Percentiles rank a stretch among this genome's conserved stretches.
phyloP scores from a whole-genome alignment of 1,284 basidiomycete genomes.

The Kwoniella shivajii region DNA sequence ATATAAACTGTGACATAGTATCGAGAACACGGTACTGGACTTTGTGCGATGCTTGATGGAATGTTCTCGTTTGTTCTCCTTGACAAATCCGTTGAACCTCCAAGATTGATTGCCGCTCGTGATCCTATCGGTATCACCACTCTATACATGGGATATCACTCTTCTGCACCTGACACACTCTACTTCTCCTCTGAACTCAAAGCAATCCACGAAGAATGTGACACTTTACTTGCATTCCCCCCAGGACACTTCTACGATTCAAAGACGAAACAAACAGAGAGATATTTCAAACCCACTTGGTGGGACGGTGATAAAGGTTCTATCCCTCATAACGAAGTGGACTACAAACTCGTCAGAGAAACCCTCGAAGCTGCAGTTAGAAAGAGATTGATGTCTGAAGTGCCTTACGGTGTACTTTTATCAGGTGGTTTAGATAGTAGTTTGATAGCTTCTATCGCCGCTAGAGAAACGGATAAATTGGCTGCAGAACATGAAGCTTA shows the following conservation, averaged over 20 bases:
- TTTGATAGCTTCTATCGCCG: conserved; percentile 95
- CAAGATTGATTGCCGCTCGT: conserved; percentile 89
- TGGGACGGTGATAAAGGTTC: conserved; percentile 70
- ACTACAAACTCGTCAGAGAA: conserved; percentile 74
- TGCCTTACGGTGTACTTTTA: conserved; percentile 95
- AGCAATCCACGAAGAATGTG: conserved; percentile 87
- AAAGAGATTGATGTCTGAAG: conserved; percentile 98
- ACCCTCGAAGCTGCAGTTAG: conserved; percentile 88
- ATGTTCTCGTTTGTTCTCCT: conserved; percentile 99
- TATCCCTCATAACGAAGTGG: conserved; percentile 67
- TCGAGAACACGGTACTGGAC: conserved; percentile 70
- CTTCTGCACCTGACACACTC: conserved; percentile 76
- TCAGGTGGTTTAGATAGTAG: conserved; percentile 96
- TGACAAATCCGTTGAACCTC: conserved; percentile 86
- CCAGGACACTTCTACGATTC: conserved; percentile 96
- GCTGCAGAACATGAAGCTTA: conserved; percentile 74
- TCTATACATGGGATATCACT: conserved; percentile 93
- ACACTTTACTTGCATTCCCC: conserved; percentile 92
- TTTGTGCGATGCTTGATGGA: conserved; percentile 85
- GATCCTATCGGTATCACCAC: conserved; percentile 99
- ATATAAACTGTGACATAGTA: conserved; percentile 63
- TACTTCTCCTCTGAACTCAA: conserved; percentile 98
- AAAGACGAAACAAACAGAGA: conserved; percentile 68
- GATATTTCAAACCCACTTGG: conserved; percentile 87
- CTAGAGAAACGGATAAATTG: conserved; percentile 92